Base-by-base conservation (phyloP, 1,284 basidiomycete genomes). In the Ceratobasidium sp. region DNA sequence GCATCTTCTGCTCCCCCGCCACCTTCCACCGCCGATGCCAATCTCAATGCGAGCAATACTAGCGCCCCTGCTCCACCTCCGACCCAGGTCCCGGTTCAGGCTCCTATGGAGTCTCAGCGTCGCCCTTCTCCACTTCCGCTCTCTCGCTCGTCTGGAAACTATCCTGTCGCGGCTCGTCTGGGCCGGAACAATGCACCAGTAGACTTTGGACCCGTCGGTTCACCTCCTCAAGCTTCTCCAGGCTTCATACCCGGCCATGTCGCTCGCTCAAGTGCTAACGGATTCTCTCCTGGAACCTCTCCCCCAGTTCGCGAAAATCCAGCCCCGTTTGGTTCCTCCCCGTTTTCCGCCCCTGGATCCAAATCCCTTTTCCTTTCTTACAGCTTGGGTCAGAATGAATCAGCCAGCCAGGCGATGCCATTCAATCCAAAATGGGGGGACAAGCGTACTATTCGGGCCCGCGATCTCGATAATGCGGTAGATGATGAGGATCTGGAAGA, bases 401-500 rank as follows among this genome's bases (percentile, higher is more conserved):
- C 77, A 41, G 64, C 61, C 65, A 72, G 65, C 72, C 55, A 74
- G 9, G 32, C 67, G 6, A 64, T 57, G 45, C 69, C 75, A 36
- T 72, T 69, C 46, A 71, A 60, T 3, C 39, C 71, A 23, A 61
- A 45, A 39, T 70, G 65, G 62, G 75, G 59, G 18, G 76, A 61
- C 45, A 74, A 77, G 43, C 71, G 74, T 61, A 76, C 76, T n/a
- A 72, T 83, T 43, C 78, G 72, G 26, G 75, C 67, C 26, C 67
- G 67, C 16, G 67, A 75, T 23, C 76, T 78, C n/a, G 76, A 77
- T 4, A 78, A 77, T n/a, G 85, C 85, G 0, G 87, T 87, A 0
- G 88, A 88, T 30, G 90, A 91, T 69, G 92, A 90, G 53, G 91
- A 94, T 76, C 80, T 93, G 65, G 94, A 97, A 78, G 94, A 94